A percentile compares a stretch with the other conserved stretches of the same genome.
Evolutionary conservation across 257 asterid species (phyloP).

Genomic region (Prunella vulgaris): DNA sequence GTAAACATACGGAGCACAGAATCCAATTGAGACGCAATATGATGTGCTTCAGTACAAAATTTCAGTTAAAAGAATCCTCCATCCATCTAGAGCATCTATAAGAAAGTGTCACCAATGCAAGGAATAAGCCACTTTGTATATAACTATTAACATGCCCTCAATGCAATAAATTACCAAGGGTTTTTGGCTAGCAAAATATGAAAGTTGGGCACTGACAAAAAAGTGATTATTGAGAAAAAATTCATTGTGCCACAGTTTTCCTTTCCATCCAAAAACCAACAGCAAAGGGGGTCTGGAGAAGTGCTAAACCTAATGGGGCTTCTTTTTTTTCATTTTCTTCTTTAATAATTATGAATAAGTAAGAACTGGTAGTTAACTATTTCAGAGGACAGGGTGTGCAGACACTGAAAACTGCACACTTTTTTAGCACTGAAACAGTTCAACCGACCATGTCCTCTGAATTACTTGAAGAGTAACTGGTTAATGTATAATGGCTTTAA

Average conservation of each 20-base stretch:
- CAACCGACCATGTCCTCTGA: background rate
- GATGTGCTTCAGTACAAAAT: conserved; percentile 2
- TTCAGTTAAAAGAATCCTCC: background rate
- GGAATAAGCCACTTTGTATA: background rate
- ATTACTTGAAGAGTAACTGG: background rate
- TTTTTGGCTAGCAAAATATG: background rate
- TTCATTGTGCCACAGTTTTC: background rate
- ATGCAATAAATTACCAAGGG: background rate
- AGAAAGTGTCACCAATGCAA: background rate
- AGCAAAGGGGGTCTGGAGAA: background rate
- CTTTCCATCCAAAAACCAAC: background rate
- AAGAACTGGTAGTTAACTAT: background rate
- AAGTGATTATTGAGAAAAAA: background rate
- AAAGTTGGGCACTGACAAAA: background rate
- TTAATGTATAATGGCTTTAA: background rate
- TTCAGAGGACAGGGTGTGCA: background rate
- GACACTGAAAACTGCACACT: background rate
- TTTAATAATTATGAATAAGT: background rate
- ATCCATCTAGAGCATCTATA: background rate
- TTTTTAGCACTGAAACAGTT: background rate
- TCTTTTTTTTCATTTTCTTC: too few species aligned
- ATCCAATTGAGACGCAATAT: background rate
- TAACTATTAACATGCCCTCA: background rate
- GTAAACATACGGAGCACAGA: background rate
- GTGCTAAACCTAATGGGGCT: background rate